Conservation (phyloP, 306 rosid species). For the Hippophae gyantsensis region DNA sequence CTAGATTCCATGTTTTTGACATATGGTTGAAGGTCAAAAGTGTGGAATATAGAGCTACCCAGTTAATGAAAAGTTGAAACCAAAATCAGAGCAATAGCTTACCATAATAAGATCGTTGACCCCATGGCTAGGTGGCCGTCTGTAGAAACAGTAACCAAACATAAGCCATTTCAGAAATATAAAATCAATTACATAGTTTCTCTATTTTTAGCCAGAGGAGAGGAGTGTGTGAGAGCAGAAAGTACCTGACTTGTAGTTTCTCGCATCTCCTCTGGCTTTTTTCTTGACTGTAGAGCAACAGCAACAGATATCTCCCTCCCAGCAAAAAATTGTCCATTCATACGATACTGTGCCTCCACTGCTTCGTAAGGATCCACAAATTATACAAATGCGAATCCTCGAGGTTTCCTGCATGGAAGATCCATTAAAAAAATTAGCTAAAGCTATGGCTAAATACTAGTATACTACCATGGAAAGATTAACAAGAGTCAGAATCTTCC, state of each 20-base stretch:
- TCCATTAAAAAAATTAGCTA: constrained; percentile 22
- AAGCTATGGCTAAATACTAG: constrained; percentile 16
- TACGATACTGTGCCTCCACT: constrained; percentile 92
- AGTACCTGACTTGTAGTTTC: constrained; percentile 65
- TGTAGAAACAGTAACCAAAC: constrained; percentile 23
- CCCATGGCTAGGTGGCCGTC: constrained; percentile 67
- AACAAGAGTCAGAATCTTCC: constrained; percentile 33
- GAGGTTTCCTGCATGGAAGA: constrained; percentile 70
- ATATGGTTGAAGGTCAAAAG: no score
- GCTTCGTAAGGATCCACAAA: constrained; percentile 92
- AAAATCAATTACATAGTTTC: constrained; percentile 1
- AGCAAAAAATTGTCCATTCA: constrained; percentile 88
- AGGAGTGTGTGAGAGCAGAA: constrained; percentile 1
- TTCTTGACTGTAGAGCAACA: constrained; percentile 91
- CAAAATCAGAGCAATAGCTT: constrained; percentile 12
- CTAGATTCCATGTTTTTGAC: no score
- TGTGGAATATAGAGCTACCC: no score
- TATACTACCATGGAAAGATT: constrained; percentile 13
- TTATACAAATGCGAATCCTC: constrained; percentile 97
- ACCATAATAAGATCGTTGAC: constrained; percentile 69
- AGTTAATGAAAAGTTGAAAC: background rate
- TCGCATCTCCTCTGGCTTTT: constrained; percentile 98
- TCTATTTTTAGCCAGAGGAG: background rate
- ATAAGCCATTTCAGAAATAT: constrained; percentile 10
- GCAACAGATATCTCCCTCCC: constrained; percentile 97